phyloP scores from a whole-genome alignment of 2,329 filamentous ascomycete genomes.

The Ceratocystis eucalypticola region DNA sequence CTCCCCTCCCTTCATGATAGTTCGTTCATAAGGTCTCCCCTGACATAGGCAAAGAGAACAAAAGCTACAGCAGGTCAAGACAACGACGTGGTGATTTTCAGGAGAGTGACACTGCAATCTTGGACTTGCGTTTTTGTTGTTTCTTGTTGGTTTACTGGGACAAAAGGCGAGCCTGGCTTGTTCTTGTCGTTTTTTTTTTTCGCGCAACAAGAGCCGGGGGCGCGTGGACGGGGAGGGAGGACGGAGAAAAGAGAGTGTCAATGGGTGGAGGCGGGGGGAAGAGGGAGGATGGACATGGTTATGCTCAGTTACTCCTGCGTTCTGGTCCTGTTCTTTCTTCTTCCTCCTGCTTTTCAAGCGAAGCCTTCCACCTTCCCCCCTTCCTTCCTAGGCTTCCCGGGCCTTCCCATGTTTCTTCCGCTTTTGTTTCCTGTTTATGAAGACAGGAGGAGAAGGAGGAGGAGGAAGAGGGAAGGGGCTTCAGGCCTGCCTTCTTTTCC shows the following conservation, averaged over 20 bases:
- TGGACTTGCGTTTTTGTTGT: background rate
- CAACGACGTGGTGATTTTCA: background rate
- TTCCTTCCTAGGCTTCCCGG: background rate
- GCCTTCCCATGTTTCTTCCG: background rate
- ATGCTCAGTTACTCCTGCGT: background rate
- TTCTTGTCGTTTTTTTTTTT: too few species aligned
- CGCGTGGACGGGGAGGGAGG: background rate
- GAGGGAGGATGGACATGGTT: background rate
- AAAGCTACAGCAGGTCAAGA: background rate
- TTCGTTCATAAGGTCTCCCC: background rate
- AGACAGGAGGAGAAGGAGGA: too few species aligned
- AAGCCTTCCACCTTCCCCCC: background rate
- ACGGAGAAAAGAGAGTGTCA: background rate
- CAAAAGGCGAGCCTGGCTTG: background rate
- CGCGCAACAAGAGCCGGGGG: too few species aligned
- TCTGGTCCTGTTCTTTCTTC: background rate
- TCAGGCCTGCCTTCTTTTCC: background rate
- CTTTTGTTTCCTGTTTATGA: background rate
- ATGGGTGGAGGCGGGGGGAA: background rate
- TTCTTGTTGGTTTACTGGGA: background rate
- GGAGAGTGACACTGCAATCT: constrained; percentile 5
- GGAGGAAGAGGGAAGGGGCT: background rate
- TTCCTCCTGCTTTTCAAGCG: background rate
- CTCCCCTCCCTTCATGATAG: background rate
- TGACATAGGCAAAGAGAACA: background rate